phyloP scores from a whole-genome alignment of 169 alveolate species.

The Sarcocystis neurona region DNA sequence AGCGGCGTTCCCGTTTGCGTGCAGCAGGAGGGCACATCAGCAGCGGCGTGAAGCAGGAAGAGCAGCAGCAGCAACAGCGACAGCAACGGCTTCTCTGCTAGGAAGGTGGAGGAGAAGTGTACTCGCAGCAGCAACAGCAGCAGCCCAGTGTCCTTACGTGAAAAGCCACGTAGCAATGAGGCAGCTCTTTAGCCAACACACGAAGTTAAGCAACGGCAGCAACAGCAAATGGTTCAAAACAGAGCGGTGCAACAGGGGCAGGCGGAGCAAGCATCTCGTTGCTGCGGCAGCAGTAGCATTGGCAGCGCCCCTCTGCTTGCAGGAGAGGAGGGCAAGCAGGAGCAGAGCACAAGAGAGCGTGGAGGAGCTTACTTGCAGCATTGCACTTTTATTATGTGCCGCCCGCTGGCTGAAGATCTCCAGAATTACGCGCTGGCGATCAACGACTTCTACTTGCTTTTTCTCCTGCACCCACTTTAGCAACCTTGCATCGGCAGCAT shows the following conservation, averaged over 20 bases:
- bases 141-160: too few species aligned
- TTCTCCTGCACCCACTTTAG: neutral
- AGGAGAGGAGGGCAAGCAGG: neutral
- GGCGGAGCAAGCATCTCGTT: neutral
- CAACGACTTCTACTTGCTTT: neutral
- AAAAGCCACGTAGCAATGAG: too few species aligned
- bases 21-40: too few species aligned
- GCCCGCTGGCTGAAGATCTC: constrained; percentile 12
- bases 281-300: neutral
- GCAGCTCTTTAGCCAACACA: too few species aligned
- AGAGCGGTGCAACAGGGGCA: neutral
- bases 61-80: too few species aligned
- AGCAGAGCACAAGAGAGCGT: neutral
- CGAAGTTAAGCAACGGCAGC: too few species aligned
- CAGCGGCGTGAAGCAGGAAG: too few species aligned
- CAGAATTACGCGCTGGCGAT: constrained; percentile 34
- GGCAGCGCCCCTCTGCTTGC: neutral
- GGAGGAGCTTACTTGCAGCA: constrained; percentile 12
- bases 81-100: too few species aligned
- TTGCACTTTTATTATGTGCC: neutral
- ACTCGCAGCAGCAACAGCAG: too few species aligned
- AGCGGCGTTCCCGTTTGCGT: too few species aligned
- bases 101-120: too few species aligned
- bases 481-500: neutral
- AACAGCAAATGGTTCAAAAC: neutral